A percentile compares a stretch with the other conserved stretches of the same genome.
phyloP scores from a whole-genome alignment of 169 alveolate genomes.

The Babesia ovata region DNA sequence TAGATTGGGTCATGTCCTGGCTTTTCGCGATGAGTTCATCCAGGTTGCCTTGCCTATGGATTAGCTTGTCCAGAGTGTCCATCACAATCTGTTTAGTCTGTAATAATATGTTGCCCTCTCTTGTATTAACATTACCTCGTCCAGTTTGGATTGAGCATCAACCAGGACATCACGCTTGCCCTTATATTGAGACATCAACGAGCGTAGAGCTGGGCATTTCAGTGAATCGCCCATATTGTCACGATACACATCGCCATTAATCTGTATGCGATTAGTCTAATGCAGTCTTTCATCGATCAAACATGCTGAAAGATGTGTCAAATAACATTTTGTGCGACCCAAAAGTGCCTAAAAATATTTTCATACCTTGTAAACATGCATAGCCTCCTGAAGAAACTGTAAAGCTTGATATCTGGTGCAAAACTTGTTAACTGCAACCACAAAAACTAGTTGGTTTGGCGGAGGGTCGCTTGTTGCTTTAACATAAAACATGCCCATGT shows the following conservation, averaged over 20 bases:
- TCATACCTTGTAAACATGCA: conserved; percentile 55
- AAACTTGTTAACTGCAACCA: conserved; percentile 60
- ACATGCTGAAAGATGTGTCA: neutral
- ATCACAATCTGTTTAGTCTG: conserved; percentile 64
- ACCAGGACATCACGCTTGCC: conserved; percentile 63
- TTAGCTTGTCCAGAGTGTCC: conserved; percentile 66
- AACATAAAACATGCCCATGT: conserved; percentile 68
- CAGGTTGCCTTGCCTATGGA: conserved; percentile 63
- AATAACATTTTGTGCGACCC: neutral
- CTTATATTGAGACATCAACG: conserved; percentile 56
- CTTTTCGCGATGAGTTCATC: conserved; percentile 71
- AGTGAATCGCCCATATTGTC: conserved; percentile 60
- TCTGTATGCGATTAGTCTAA: conserved; percentile 8
- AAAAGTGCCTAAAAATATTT: neutral
- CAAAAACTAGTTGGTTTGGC: conserved; percentile 63
- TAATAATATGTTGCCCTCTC: neutral
- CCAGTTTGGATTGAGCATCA: conserved; percentile 65
- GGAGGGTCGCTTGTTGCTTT: conserved; percentile 61
- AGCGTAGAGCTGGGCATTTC: conserved; percentile 38
- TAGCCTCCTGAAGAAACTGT: conserved; percentile 62
- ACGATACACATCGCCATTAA: conserved; percentile 31
- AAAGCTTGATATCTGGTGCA: conserved; percentile 66
- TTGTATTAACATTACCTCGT: conserved; percentile 40
- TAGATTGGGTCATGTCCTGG: conserved; percentile 70
- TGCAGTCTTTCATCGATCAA: too few species aligned